Evolutionary conservation across 2,329 filamentous ascomycete species (phyloP).

Genomic region (Apiospora marii): DNA sequence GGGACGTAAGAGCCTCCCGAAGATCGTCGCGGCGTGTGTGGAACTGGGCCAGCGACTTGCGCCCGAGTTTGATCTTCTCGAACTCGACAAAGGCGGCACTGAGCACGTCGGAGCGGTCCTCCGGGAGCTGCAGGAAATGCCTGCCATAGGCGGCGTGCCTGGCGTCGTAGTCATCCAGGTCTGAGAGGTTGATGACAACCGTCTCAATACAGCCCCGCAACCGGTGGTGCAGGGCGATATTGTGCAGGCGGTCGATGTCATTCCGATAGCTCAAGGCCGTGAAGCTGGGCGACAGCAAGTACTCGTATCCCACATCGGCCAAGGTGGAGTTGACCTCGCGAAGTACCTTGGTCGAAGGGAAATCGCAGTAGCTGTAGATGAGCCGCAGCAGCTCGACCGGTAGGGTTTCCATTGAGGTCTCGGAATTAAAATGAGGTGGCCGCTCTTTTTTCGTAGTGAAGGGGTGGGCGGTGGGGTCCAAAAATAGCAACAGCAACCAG

Average conservation of each 20-base stretch:
- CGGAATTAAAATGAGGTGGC: constrained; percentile 15
- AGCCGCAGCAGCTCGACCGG: constrained; percentile 51
- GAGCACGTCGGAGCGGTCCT: constrained; percentile 46
- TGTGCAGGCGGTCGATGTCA: constrained; percentile 53
- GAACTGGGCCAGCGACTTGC: constrained; percentile 46
- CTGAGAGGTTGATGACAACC: constrained; percentile 55
- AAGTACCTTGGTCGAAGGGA: constrained; percentile 48
- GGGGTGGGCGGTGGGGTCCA: constrained; percentile 1
- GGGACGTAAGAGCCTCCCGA: constrained; percentile 47
- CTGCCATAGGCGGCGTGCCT: constrained; percentile 45
- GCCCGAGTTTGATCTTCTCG: constrained; percentile 45
- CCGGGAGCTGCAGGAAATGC: constrained; percentile 48
- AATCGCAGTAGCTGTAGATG: constrained; percentile 52
- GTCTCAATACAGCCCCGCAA: constrained; percentile 51
- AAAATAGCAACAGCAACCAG: constrained; percentile 5
- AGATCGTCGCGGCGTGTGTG: constrained; percentile 46
- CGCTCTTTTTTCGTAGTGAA: background rate
- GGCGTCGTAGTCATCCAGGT: constrained; percentile 50
- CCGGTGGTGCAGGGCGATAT: constrained; percentile 52
- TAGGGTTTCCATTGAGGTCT: constrained; percentile 43
- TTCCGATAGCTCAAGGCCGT: constrained; percentile 53
- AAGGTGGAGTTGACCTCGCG: constrained; percentile 49
- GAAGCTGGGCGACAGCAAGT: constrained; percentile 51
- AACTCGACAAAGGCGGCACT: constrained; percentile 47
- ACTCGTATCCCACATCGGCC: constrained; percentile 53